Conservation (phyloP, 1,139 yeast genomes). For the Trichomonascaceae sp. region DNA sequence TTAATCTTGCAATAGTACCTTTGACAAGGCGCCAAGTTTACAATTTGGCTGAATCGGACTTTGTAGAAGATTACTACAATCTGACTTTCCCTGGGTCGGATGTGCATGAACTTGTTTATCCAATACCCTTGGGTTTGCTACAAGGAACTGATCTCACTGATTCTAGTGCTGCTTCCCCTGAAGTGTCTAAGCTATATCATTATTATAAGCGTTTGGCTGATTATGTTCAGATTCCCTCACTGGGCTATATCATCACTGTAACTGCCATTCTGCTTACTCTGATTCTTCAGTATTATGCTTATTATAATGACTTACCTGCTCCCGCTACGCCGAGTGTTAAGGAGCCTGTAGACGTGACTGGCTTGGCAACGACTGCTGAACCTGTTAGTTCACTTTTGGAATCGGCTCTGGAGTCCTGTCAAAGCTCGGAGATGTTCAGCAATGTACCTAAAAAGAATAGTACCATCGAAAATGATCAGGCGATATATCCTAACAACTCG, state of each 20-base stretch:
- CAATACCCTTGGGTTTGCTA: background rate
- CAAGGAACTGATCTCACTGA: background rate
- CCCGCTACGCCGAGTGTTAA: background rate
- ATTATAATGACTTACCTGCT: background rate
- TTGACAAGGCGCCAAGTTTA: conserved; percentile 4
- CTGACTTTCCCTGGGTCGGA: background rate
- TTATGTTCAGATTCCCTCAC: background rate
- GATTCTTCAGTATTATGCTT: background rate
- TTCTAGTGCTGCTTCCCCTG: background rate
- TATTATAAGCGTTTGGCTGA: background rate
- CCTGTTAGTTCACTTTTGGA: background rate
- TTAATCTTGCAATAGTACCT: background rate
- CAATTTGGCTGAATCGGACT: conserved; percentile 1
- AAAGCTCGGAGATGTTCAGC: background rate
- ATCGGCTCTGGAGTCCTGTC: background rate
- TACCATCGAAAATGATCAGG: background rate
- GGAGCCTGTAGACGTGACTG: background rate
- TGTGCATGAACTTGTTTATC: background rate
- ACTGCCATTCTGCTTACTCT: background rate
- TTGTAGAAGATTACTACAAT: background rate
- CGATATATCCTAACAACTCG: background rate
- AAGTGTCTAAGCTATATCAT: background rate
- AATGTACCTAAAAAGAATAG: background rate
- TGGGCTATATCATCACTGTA: background rate
- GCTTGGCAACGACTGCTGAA: background rate